A percentile compares a stretch with the other conserved stretches of the same genome.
phyloP scores from a whole-genome alignment of 176 grass and related monocot genomes.

The Juncus inflexus region DNA sequence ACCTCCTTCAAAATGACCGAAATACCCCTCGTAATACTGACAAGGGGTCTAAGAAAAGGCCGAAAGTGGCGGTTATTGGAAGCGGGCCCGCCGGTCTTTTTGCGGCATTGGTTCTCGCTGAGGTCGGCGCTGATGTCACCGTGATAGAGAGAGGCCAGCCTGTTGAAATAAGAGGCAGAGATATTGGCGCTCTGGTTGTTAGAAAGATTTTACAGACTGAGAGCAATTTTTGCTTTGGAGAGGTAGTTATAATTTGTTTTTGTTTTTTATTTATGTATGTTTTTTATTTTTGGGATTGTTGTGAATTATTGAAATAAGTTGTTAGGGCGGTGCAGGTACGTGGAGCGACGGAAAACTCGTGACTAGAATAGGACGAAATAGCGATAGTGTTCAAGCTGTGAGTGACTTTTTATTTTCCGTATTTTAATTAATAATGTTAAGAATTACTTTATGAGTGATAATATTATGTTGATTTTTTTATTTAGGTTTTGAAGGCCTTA shows the following conservation, averaged over 20 bases:
- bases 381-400: conserved; percentile 88
- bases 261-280: conserved; percentile 25
- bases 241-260: conserved; percentile 47
- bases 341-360: conserved; percentile 99
- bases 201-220: conserved; percentile 64
- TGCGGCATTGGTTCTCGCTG: conserved; percentile 79
- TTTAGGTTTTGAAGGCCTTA: conserved; percentile 81
- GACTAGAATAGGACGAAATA: conserved; percentile 96
- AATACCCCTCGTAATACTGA: conserved; percentile 19
- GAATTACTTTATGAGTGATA: background rate
- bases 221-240: conserved; percentile 98
- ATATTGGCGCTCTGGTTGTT: conserved; percentile 95
- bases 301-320: background rate
- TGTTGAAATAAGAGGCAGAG: conserved; percentile 88
- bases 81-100: conserved; percentile 91
- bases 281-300: conserved; percentile 14
- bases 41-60: conserved; percentile 35
- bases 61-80: conserved; percentile 78
- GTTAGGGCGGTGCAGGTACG: conserved; percentile 99
- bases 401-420: conserved; percentile 38
- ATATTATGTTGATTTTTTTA: background rate
- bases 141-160: conserved; percentile 90
- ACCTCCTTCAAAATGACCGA: conserved; percentile 27
- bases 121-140: conserved; percentile 87
- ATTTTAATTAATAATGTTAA: background rate